Conservation (phyloP, 257 asterid species). For the Lithospermum erythrorhizon region DNA sequence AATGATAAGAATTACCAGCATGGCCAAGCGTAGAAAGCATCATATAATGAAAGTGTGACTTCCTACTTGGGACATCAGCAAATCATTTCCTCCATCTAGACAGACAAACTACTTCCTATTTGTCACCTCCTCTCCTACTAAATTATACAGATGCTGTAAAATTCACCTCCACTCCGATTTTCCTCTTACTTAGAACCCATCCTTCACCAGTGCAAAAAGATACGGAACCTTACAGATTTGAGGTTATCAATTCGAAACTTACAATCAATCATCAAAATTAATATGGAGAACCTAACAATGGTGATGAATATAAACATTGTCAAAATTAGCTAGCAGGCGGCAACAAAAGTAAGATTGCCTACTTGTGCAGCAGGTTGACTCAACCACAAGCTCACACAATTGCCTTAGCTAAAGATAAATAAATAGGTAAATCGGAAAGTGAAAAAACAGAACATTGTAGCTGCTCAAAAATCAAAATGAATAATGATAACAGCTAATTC, state of each 20-base stretch:
- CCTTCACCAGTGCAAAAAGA: not conserved
- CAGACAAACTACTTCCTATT: not conserved
- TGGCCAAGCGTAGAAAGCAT: not conserved
- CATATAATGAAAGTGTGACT: not conserved
- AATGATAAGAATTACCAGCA: not conserved
- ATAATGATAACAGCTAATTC: no score
- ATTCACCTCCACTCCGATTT: not conserved
- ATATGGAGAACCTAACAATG: no score
- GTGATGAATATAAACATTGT: no score
- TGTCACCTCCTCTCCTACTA: no score
- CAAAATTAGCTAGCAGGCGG: no score
- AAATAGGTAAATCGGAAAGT: no score
- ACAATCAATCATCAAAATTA: not conserved
- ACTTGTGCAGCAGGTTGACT: not conserved
- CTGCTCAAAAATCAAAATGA: not conserved
- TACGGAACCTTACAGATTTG: not conserved
- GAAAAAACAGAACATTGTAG: no score
- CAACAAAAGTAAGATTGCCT: no score
- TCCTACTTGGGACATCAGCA: no score
- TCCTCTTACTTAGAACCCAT: not conserved
- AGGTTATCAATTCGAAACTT: not conserved
- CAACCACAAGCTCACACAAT: not conserved
- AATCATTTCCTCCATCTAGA: no score
- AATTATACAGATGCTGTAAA: not conserved
- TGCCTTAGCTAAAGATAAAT: not conserved